phyloP scores from a whole-genome alignment of 257 asterid species.

The Cordia subcordata region DNA sequence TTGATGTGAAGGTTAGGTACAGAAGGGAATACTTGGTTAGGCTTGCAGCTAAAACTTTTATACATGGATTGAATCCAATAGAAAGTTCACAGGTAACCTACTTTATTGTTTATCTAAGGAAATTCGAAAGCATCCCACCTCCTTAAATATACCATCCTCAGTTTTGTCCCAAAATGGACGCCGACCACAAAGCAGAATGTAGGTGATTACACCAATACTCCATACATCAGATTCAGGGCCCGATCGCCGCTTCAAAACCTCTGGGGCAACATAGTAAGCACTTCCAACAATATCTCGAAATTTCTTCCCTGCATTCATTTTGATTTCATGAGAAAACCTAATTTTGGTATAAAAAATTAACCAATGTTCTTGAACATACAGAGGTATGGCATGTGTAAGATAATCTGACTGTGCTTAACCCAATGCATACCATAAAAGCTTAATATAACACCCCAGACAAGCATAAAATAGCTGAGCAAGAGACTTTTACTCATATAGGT shows the following conservation, averaged over 20 bases:
- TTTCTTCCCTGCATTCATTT: conserved; percentile 48
- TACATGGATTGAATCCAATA: too few relatives aligned
- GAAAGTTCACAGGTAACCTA: neutral
- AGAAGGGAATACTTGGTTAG: too few relatives aligned
- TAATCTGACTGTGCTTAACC: too few relatives aligned
- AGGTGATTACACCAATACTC: conserved; percentile 82
- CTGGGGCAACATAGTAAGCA: conserved; percentile 82
- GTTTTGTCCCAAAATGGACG: conserved; percentile 79
- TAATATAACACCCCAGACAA: too few relatives aligned
- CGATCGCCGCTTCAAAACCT: conserved; percentile 64
- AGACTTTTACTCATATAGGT: too few relatives aligned
- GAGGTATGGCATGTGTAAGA: too few relatives aligned
- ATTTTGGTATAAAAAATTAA: too few relatives aligned
- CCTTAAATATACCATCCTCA: conserved; percentile 68
- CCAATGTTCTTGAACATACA: too few relatives aligned
- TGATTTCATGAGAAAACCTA: neutral
- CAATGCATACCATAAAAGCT: too few relatives aligned
- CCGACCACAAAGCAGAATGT: conserved; percentile 77
- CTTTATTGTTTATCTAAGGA: neutral
- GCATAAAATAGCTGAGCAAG: too few relatives aligned
- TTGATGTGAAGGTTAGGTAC: too few relatives aligned
- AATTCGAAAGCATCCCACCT: conserved; percentile 11
- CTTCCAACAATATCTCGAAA: conserved; percentile 77
- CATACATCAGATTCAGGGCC: conserved; percentile 83
- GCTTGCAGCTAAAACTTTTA: too few relatives aligned